A percentile compares a stretch with the other conserved stretches of the same genome.
phyloP scores from a whole-genome alignment of 1,284 basidiomycete genomes.

The Cutaneotrichosporon dermatis region DNA sequence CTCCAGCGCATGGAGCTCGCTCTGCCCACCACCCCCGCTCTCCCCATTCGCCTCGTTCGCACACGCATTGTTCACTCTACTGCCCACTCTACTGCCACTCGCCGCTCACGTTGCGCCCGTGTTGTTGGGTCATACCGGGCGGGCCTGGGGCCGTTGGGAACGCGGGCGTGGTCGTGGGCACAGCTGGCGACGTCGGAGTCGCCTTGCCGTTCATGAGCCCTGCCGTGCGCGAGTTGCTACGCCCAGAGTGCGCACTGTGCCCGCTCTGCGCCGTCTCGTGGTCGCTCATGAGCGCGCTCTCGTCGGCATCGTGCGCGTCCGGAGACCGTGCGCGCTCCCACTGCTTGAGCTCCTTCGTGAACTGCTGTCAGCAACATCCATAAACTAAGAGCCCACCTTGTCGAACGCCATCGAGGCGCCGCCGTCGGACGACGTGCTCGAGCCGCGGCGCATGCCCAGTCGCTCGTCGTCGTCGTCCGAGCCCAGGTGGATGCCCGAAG shows the following conservation, averaged over 20 bases:
- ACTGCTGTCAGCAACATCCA: slow-evolving; percentile 21
- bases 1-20: too few relatives aligned
- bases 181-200: too few relatives aligned
- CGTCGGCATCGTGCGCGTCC: slow-evolving; percentile 7
- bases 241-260: too few relatives aligned
- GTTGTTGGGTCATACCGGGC: background rate
- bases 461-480: slow-evolving; percentile 27
- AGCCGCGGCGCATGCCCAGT: slow-evolving; percentile 14
- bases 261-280: background rate
- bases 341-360: slow-evolving; percentile 46
- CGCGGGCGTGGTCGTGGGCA: background rate
- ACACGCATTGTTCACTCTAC: background rate
- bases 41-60: too few relatives aligned
- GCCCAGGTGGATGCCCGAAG: slow-evolving; percentile 25
- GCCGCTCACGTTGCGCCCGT: background rate
- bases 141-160: background rate
- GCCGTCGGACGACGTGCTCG: slow-evolving; percentile 21
- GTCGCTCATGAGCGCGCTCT: background rate
- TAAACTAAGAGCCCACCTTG: slow-evolving; percentile 30
- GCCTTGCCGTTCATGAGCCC: background rate
- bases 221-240: too few relatives aligned
- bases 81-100: slow-evolving; percentile 9
- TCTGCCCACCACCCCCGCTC: too few relatives aligned
- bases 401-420: slow-evolving; percentile 43
- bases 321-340: slow-evolving; percentile 44